These are phyloP conservation scores for Aspergillus wentii DNA, from an alignment of 495 filamentous ascomycete species.

Conservation along the genomic window DNA sequence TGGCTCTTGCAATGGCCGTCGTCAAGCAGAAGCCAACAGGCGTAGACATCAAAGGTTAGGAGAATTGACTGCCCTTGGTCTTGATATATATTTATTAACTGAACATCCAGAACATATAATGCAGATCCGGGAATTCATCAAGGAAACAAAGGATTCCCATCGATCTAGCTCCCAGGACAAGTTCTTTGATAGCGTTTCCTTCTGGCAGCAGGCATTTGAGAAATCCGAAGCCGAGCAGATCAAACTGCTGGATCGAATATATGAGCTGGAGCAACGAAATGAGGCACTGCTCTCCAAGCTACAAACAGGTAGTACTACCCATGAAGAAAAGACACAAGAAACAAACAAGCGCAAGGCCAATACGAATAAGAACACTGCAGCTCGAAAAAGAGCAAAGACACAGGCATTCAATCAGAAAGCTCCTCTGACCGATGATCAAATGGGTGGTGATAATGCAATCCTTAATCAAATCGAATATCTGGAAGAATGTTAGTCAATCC, in stretches of 20 bases:
- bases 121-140: conserved; percentile 33
- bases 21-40: conserved; percentile 38
- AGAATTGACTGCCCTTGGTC: no score
- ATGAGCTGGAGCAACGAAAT: conserved; percentile 35
- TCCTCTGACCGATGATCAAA: background rate
- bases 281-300: conserved; percentile 18
- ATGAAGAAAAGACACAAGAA: conserved; percentile 1
- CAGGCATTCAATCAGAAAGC: background rate
- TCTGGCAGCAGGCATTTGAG: conserved; percentile 48
- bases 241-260: conserved; percentile 36
- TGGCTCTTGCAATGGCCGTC: conserved; percentile 44
- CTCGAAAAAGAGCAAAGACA: conserved; percentile 21
- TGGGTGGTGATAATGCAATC: background rate
- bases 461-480: background rate
- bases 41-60: conserved; percentile 31
- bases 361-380: conserved; percentile 1
- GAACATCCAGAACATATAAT: conserved; percentile 33
- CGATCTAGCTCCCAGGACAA: conserved; percentile 15
- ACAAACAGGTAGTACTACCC: conserved; percentile 3
- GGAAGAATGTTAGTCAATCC: conserved; percentile 8
- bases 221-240: conserved; percentile 40
- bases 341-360: conserved; percentile 23
- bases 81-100: background rate
- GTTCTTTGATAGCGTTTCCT: conserved; percentile 42
- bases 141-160: conserved; percentile 8